These are phyloP conservation scores for Adiantum capillusveneris DNA, from an alignment of 75 land plant genomes.

Conservation along the genomic window DNA sequence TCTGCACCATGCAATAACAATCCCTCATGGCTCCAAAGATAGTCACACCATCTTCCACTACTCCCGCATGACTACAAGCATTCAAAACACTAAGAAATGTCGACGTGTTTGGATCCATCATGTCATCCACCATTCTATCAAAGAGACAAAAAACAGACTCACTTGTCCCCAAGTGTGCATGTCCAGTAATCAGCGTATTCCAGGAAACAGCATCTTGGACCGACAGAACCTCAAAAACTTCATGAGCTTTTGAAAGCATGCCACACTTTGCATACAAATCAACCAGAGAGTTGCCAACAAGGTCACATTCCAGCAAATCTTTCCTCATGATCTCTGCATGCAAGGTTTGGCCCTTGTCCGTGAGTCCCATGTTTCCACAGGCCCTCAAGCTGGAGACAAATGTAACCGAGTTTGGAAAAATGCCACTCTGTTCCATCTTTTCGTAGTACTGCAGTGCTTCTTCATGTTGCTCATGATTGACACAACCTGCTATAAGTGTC, in stretches of 20 bases:
- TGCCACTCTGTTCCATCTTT: slow-evolving; percentile 32
- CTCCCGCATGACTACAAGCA: slow-evolving; percentile 54
- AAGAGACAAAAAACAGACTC: slow-evolving; percentile 27
- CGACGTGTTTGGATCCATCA: slow-evolving; percentile 25
- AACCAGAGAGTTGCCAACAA: slow-evolving; percentile 37
- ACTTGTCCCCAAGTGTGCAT: slow-evolving; percentile 41
- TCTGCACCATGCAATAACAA: slow-evolving; percentile 24
- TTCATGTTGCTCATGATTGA: slow-evolving; percentile 19
- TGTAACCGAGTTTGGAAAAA: slow-evolving; percentile 40
- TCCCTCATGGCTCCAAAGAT: slow-evolving; percentile 34
- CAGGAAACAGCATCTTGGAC: slow-evolving; percentile 35
- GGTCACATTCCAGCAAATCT: slow-evolving; percentile 5
- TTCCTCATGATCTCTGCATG: slow-evolving; percentile 30
- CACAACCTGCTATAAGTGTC: slow-evolving; percentile 47
- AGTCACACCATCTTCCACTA: slow-evolving; percentile 37
- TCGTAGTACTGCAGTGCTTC: slow-evolving; percentile 36
- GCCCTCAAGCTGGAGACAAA: slow-evolving; percentile 41
- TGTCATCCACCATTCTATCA: slow-evolving; percentile 26
- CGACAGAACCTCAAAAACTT: slow-evolving; percentile 24
- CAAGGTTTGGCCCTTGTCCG: slow-evolving; percentile 40
- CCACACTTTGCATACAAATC: slow-evolving; percentile 56
- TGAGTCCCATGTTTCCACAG: slow-evolving; percentile 41
- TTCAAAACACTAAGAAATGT: slow-evolving; percentile 40
- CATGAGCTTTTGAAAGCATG: slow-evolving; percentile 30
- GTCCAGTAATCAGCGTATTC: slow-evolving; percentile 46